phyloP scores from a whole-genome alignment of 306 rosid genomes.

The Alnus rubra region DNA sequence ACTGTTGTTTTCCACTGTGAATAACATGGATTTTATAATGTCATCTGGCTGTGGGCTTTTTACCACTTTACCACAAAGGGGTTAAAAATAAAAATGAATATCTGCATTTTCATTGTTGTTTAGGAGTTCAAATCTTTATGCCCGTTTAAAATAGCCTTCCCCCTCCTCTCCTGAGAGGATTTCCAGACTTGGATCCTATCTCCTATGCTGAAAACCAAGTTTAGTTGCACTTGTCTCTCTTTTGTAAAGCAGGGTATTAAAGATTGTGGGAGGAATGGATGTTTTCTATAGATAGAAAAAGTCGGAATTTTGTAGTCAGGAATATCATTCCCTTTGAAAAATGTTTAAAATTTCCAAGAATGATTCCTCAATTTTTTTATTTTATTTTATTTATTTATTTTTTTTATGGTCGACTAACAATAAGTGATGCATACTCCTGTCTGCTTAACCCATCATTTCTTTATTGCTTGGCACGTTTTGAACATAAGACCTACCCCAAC shows the following conservation, averaged over 20 bases:
- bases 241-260: not conserved
- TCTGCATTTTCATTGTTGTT: not conserved
- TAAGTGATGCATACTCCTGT: not conserved
- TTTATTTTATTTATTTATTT: not conserved
- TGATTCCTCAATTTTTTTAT: not conserved
- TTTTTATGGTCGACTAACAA: not conserved
- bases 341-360: not conserved
- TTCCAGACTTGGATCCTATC: not conserved
- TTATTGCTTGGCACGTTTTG: not conserved
- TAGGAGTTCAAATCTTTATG: not conserved
- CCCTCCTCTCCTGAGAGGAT: not conserved
- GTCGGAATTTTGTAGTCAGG: not conserved
- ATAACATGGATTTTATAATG: not conserved
- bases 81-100: not conserved
- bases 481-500: not conserved
- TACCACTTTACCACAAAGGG: no score
- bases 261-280: not conserved
- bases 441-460: not conserved
- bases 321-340: not conserved
- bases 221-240: not conserved
- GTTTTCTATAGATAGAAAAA: not conserved
- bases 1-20: not conserved
- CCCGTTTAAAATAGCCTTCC: not conserved
- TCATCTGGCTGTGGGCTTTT: not conserved
- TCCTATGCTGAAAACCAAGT: not conserved